Percentiles rank a stretch among this genome's conserved stretches.
phyloP scores from a whole-genome alignment of 176 grass and related monocot genomes.

The Raddia guianensis region DNA sequence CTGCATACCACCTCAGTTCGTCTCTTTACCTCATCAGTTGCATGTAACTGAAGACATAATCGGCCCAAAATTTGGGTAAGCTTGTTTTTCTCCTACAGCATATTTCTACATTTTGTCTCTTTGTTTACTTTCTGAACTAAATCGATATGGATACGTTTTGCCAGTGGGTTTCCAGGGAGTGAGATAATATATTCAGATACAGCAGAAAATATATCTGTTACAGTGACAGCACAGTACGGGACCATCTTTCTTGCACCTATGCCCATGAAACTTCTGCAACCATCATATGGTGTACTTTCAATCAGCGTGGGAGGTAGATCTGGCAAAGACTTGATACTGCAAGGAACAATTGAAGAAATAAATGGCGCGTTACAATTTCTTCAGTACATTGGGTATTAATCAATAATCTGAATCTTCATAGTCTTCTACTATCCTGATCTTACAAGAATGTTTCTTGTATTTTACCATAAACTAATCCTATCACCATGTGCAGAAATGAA shows the following conservation, averaged over 20 bases:
- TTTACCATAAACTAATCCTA: conserved; percentile 18
- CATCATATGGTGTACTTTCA: conserved; percentile 45
- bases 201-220: conserved; percentile 78
- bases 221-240: conserved; percentile 59
- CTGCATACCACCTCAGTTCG: conserved; percentile 81
- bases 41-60: conserved; percentile 75
- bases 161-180: conserved; percentile 67
- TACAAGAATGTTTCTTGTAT: neutral
- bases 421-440: neutral
- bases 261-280: conserved; percentile 59
- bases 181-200: conserved; percentile 67
- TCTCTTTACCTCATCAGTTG: conserved; percentile 66
- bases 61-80: conserved; percentile 73
- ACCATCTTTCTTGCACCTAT: conserved; percentile 67
- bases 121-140: conserved; percentile 8
- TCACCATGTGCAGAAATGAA: conserved; percentile 57
- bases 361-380: conserved; percentile 63
- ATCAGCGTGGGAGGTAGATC: conserved; percentile 43
- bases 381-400: conserved; percentile 70
- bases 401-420: conserved; percentile 10
- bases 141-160: conserved; percentile 10
- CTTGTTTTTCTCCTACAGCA: neutral
- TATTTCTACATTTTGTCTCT: neutral
- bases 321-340: conserved; percentile 53
- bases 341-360: conserved; percentile 57